A percentile compares a stretch with the other conserved stretches of the same genome.
Evolutionary conservation across 2,329 filamentous ascomycete species (phyloP).

Genomic region (Fusarium sp.): DNA sequence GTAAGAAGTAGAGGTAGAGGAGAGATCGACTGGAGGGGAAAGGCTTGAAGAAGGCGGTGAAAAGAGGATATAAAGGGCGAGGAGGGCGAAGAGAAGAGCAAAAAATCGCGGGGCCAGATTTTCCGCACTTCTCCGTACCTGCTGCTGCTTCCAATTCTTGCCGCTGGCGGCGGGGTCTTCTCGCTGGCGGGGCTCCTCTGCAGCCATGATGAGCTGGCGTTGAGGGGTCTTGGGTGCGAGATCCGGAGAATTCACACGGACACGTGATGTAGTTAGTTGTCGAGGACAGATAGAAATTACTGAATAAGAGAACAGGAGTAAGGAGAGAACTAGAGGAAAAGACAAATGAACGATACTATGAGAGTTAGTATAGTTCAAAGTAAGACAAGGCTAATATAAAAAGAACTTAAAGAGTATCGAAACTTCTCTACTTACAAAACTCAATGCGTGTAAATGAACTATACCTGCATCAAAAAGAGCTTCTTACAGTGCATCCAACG

Average conservation of each 20-base stretch:
- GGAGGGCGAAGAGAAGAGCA: constrained; percentile 51
- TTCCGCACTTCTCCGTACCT: constrained; percentile 47
- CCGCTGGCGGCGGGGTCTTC: constrained; percentile 48
- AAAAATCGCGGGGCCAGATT: constrained; percentile 58
- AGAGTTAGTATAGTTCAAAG: neutral
- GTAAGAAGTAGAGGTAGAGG: constrained; percentile 35
- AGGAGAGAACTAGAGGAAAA: neutral
- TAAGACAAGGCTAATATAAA: neutral
- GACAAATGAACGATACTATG: neutral
- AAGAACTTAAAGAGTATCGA: neutral
- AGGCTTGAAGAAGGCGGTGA: constrained; percentile 44
- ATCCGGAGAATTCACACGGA: constrained; percentile 36
- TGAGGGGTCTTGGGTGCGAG: constrained; percentile 34
- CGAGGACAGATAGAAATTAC: constrained; percentile 7
- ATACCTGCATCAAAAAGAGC: neutral
- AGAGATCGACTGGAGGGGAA: constrained; percentile 45
- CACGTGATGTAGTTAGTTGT: constrained; percentile 36
- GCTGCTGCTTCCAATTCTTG: constrained; percentile 35
- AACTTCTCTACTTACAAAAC: neutral
- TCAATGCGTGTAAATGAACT: neutral
- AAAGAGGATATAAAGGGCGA: constrained; percentile 51
- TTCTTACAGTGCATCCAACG: constrained; percentile 30
- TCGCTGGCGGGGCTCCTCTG: constrained; percentile 48
- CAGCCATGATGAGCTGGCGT: constrained; percentile 45
- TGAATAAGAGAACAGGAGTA: neutral